Percentiles rank a stretch among this genome's conserved stretches.
Conservation (phyloP, 2,329 filamentous ascomycete species). For the Aspergillus glaucus region DNA sequence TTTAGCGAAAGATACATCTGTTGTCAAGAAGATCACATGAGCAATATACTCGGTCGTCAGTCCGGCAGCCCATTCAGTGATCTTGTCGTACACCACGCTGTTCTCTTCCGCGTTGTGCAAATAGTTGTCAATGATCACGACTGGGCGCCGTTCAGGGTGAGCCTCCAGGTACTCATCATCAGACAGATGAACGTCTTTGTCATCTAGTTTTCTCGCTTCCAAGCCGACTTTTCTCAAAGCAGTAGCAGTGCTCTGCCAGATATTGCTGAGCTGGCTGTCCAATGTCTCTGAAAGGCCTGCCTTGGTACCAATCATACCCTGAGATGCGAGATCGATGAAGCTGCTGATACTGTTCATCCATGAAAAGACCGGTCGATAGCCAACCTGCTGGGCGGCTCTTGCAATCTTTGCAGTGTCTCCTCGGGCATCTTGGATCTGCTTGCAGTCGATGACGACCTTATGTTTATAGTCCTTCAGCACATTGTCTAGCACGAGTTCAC, state of each 20-base stretch:
- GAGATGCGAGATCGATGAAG: conserved; percentile 83
- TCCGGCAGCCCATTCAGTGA: conserved; percentile 83
- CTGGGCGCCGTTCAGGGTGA: conserved; percentile 73
- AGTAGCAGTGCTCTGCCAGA: conserved; percentile 72
- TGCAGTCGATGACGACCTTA: conserved; percentile 84
- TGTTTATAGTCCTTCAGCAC: conserved; percentile 69
- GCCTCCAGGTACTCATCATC: conserved; percentile 87
- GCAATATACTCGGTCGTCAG: conserved; percentile 82
- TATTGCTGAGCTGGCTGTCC: conserved; percentile 82
- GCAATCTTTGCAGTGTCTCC: conserved; percentile 82
- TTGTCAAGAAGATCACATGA: conserved; percentile 90
- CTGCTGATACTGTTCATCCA: conserved; percentile 96
- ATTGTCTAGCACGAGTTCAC: conserved; percentile 78
- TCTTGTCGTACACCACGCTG: conserved; percentile 63
- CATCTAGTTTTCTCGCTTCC: conserved; percentile 61
- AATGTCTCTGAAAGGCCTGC: conserved; percentile 90
- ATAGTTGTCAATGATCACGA: conserved; percentile 90
- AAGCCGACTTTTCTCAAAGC: conserved; percentile 75
- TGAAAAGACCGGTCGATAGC: conserved; percentile 87
- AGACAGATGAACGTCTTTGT: conserved; percentile 64
- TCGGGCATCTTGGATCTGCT: conserved; percentile 81
- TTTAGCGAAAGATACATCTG: conserved; percentile 82
- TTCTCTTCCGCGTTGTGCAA: conserved; percentile 68
- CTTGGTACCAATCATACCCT: conserved; percentile 90
- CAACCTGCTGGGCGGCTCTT: conserved; percentile 73